Conservation (phyloP, 768 basidiomycete species). For the Suillus tomentosus region DNA sequence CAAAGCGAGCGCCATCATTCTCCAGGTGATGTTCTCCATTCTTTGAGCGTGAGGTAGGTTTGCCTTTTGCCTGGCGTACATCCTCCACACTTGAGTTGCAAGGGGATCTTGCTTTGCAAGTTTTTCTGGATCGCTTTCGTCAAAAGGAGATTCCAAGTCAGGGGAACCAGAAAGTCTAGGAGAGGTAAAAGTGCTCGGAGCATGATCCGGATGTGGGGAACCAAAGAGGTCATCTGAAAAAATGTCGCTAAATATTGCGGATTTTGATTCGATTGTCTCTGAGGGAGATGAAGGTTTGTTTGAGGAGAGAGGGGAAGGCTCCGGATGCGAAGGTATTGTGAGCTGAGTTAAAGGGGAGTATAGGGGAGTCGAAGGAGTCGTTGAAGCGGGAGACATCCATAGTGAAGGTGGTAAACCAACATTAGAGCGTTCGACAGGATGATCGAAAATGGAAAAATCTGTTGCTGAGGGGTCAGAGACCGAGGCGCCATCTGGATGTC, state of each 20-base stretch:
- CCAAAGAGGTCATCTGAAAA: conserved; percentile 71
- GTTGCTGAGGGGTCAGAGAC: conserved; percentile 16
- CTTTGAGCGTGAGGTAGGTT: conserved; percentile 87
- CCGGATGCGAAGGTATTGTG: conserved; percentile 35
- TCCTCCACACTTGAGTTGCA: conserved; percentile 96
- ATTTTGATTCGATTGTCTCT: conserved; percentile 52
- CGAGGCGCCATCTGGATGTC: background rate
- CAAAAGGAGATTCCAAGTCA: conserved; percentile 49
- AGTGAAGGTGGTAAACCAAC: conserved; percentile 70
- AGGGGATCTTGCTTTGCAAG: conserved; percentile 86
- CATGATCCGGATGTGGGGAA: conserved; percentile 29
- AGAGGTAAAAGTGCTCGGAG: conserved; percentile 60
- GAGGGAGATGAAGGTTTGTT: conserved; percentile 42
- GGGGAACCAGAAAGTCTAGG: conserved; percentile 71
- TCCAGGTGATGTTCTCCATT: conserved; percentile 98
- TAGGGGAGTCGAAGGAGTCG: conserved; percentile 45
- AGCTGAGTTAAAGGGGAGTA: conserved; percentile 42
- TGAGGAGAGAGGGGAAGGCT: conserved; percentile 37
- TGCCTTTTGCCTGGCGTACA: conserved; percentile 91
- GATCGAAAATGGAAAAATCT: conserved; percentile 28
- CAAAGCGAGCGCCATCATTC: conserved; percentile 96
- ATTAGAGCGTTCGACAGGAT: conserved; percentile 51
- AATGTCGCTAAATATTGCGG: conserved; percentile 66
- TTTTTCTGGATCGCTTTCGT: conserved; percentile 59
- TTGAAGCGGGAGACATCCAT: conserved; percentile 78